A percentile compares a stretch with the other conserved stretches of the same genome.
phyloP scores from a whole-genome alignment of 495 filamentous ascomycete genomes.

The Penicillium argentinense region DNA sequence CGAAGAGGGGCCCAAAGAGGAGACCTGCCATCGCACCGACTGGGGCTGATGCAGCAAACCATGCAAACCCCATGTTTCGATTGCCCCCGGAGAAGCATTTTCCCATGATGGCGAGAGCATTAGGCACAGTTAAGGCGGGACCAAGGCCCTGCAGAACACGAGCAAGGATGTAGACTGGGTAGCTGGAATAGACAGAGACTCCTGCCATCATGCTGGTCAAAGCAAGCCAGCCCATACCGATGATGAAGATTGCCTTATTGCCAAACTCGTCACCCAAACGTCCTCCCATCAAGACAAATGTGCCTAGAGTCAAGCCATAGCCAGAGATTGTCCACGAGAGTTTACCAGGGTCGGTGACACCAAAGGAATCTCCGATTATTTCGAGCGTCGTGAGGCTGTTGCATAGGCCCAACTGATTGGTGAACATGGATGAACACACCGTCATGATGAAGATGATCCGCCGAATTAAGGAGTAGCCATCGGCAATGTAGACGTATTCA shows the following conservation, averaged over 20 bases:
- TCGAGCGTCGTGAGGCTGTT: conserved; percentile 10
- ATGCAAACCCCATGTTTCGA: conserved; percentile 53
- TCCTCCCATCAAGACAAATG: conserved; percentile 57
- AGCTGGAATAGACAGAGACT: conserved; percentile 36
- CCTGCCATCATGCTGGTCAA: conserved; percentile 50
- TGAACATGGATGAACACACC: conserved; percentile 8
- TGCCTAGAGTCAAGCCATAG: conserved; percentile 56
- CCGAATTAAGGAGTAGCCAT: conserved; percentile 5
- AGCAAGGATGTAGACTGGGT: conserved; percentile 51
- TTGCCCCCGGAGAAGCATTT: conserved; percentile 43
- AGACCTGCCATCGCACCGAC: conserved; percentile 1
- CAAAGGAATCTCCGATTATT: conserved; percentile 9
- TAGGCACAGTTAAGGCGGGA: conserved; percentile 55
- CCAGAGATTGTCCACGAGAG: conserved; percentile 23
- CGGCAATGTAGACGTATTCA: conserved; percentile 7
- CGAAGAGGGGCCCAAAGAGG: background rate
- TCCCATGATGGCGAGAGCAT: conserved; percentile 57
- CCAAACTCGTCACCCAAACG: conserved; percentile 54
- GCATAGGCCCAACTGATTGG: conserved; percentile 7
- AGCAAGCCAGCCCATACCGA: conserved; percentile 51
- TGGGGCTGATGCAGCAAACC: conserved; percentile 59
- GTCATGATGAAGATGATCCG: conserved; percentile 7
- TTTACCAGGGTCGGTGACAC: conserved; percentile 8
- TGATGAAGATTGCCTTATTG: conserved; percentile 50
- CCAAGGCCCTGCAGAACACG: conserved; percentile 58